Evolutionary conservation across 257 asterid genomes (phyloP).

Genomic region (Gynochthodes officinalis): DNA sequence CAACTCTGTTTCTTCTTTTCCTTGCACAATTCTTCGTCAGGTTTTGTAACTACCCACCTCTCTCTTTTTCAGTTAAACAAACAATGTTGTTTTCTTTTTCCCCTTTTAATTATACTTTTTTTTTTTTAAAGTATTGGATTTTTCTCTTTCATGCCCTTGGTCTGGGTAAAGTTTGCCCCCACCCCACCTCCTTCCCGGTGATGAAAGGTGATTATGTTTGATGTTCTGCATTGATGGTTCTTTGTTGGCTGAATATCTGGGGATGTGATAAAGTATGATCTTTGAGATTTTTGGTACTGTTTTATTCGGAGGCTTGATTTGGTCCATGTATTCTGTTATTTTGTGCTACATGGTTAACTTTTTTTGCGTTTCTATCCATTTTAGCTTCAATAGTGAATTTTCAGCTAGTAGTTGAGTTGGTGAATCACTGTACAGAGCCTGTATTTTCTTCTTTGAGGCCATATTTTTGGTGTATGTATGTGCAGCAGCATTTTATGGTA

Average conservation of each 20-base stretch:
- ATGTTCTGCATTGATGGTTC: not conserved
- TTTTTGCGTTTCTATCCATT: not conserved
- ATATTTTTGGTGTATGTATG: not conserved
- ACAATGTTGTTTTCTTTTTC: not conserved
- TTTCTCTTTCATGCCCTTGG: not conserved
- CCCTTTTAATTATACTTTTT: not conserved
- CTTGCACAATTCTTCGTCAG: slow-evolving; percentile 65
- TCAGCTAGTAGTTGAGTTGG: not conserved
- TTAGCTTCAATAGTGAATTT: not conserved
- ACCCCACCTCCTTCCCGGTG: not conserved
- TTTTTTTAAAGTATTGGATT: not conserved
- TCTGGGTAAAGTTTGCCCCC: not conserved
- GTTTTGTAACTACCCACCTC: slow-evolving; percentile 31
- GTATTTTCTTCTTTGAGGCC: not conserved
- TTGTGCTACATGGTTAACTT: not conserved
- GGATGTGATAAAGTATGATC: slow-evolving; percentile 6
- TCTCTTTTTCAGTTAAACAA: not conserved
- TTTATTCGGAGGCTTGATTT: not conserved
- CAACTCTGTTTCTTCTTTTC: slow-evolving; percentile 35
- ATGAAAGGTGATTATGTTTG: not conserved
- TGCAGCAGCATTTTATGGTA: not conserved
- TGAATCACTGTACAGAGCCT: not conserved
- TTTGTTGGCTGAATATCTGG: not conserved
- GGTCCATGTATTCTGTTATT: not conserved
- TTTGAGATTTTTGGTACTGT: slow-evolving; percentile 1